Percentiles rank a stretch among this genome's conserved stretches.
These are phyloP conservation scores for Coniella lustricola DNA, from an alignment of 2,329 filamentous ascomycete species.

Conservation along the genomic window DNA sequence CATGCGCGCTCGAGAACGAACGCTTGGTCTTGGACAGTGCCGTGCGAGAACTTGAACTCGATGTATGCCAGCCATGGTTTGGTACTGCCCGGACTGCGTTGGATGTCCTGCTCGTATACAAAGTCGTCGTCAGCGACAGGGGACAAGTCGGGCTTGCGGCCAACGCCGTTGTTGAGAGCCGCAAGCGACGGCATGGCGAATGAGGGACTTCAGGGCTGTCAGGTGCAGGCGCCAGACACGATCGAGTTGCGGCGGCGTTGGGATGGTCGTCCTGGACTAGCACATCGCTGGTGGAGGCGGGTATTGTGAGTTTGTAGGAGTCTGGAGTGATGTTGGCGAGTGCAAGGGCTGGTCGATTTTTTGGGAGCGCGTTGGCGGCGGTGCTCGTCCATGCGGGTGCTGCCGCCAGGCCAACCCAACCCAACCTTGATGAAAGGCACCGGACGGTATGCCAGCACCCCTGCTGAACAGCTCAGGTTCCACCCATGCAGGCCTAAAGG, in stretches of 20 bases:
- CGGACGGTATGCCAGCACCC: too few species aligned
- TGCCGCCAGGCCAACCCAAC: constrained; percentile 7
- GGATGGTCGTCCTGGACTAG: constrained; percentile 3
- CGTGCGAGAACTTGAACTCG: constrained; percentile 83
- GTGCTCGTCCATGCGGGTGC: constrained; percentile 11
- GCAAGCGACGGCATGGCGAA: constrained; percentile 15
- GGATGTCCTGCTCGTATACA: constrained; percentile 92
- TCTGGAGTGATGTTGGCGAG: constrained; percentile 4
- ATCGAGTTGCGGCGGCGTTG: neutral
- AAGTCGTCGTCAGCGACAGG: constrained; percentile 67
- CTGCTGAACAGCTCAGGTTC: too few species aligned
- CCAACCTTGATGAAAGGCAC: neutral
- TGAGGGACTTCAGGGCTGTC: constrained; percentile 4
- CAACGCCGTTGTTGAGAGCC: constrained; percentile 13
- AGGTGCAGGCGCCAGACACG: constrained; percentile 3
- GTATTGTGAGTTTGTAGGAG: neutral
- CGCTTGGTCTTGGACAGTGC: constrained; percentile 77
- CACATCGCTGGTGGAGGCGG: constrained; percentile 9
- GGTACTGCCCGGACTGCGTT: constrained; percentile 75
- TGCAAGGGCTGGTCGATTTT: constrained; percentile 6
- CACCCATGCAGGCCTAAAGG: neutral
- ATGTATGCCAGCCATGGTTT: constrained; percentile 96
- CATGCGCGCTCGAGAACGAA: constrained; percentile 86
- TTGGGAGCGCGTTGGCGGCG: constrained; percentile 10
- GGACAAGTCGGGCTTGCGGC: constrained; percentile 15